Base-by-base conservation (phyloP, 805 yeast genomes). In the Scheffersomyces ergatensis region DNA sequence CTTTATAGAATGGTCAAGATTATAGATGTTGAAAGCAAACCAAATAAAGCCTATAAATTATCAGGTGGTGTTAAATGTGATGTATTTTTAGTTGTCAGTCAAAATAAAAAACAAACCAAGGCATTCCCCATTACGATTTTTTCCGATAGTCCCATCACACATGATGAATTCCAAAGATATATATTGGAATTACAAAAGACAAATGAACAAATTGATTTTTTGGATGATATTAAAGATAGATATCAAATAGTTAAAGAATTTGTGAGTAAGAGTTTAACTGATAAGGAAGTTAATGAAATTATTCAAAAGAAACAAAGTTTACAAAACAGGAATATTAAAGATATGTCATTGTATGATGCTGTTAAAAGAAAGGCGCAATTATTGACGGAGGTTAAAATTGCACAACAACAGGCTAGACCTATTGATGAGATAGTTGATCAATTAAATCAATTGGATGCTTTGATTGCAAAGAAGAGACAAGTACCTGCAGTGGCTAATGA, bases 1-100 rank as follows among this genome's bases (percentile, higher is more conserved):
- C 77, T 78, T 39, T 92, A 93, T 63, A 76, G 97, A 53, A 76
- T 92, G 78, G 95, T 92, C 36, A 83, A 79, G 56, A 80, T 93
- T 33, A 85, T 82, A 49, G 83, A 78, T 40, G 77, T 85, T 7
- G 76, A 75, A 19, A 63, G 67, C 36, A 52, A 47, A 11, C 72
- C 73, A 2, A 62, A 60, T 27, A 69, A 63, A 41, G 64, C 68
- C 9, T 78, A 78, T 51, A 59, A 58, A 26, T 49, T 78, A 33
- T 61, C 67, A 14, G 69, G 63, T 19, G 35, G 34, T n/a, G 65
- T 62, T 40, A 70, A 69, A 46, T 70, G 75, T 42, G 77, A 76
- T 47, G 60, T 73, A 12, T 81, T 77, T 49, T 70, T 92, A 49
- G 70, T 79, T 39, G 92, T 88, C 12, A 76, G 90, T n/a, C 95